Percentiles rank a stretch among this genome's conserved stretches.
Conservation (phyloP, 306 rosid species). For the Vicia villosa region DNA sequence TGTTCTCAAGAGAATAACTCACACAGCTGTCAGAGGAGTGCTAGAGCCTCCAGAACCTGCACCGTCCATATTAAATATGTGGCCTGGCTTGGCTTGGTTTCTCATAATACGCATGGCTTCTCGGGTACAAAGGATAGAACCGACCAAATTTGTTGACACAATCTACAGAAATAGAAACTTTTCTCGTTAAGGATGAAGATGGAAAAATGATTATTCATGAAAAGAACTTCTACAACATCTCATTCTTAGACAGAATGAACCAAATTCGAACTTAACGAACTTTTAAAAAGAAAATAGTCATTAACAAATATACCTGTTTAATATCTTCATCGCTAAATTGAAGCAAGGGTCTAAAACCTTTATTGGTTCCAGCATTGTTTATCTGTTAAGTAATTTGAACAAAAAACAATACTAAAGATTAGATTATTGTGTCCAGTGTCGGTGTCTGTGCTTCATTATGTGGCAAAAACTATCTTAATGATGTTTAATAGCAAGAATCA, state of each 20-base stretch:
- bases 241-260: background rate
- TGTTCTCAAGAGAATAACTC: slow-evolving; percentile 45
- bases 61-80: slow-evolving; percentile 95
- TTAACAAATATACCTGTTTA: slow-evolving; percentile 61
- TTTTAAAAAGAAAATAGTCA: background rate
- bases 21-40: slow-evolving; percentile 96
- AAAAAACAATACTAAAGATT: slow-evolving; percentile 11
- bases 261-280: background rate
- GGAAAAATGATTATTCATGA: background rate
- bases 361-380: slow-evolving; percentile 91
- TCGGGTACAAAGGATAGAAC: slow-evolving; percentile 86
- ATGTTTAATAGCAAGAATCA: slow-evolving; percentile 6
- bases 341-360: slow-evolving; percentile 93
- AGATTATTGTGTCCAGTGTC: background rate
- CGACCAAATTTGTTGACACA: slow-evolving; percentile 92
- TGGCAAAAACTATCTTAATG: background rate
- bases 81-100: slow-evolving; percentile 76
- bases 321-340: slow-evolving; percentile 90
- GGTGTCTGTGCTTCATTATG: background rate
- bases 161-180: slow-evolving; percentile 53
- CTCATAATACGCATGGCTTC: slow-evolving; percentile 86
- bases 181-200: slow-evolving; percentile 7
- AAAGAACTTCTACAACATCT: background rate
- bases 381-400: slow-evolving; percentile 50
- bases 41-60: slow-evolving; percentile 98